Percentiles rank a stretch among this genome's conserved stretches.
Conservation (phyloP, 2,329 filamentous ascomycete species). For the Aspergillus ustus region DNA sequence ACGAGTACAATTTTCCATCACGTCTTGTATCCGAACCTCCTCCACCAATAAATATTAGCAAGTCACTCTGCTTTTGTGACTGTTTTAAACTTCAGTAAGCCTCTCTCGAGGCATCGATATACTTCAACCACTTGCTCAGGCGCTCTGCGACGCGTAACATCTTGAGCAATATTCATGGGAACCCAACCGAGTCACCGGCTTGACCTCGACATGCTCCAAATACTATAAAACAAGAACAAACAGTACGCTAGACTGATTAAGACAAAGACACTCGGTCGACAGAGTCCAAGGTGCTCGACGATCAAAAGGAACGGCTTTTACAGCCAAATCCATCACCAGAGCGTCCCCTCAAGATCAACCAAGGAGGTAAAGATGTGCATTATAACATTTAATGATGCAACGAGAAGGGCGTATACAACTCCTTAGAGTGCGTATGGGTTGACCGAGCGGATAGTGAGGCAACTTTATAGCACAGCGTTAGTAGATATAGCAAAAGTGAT, state of each 20-base stretch:
- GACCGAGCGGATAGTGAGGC: slow-evolving; percentile 56
- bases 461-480: slow-evolving; percentile 39
- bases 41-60: slow-evolving; percentile 20
- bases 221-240: slow-evolving; percentile 25
- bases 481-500: slow-evolving; percentile 17
- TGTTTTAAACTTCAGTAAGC: slow-evolving; percentile 1
- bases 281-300: slow-evolving; percentile 7
- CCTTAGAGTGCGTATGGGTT: slow-evolving; percentile 56
- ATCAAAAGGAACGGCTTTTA: slow-evolving; percentile 18
- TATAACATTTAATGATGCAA: slow-evolving; percentile 33
- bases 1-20: slow-evolving; percentile 27
- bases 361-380: slow-evolving; percentile 21
- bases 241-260: slow-evolving; percentile 32
- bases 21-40: slow-evolving; percentile 15
- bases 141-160: slow-evolving; percentile 9
- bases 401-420: slow-evolving; percentile 21
- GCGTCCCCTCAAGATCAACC: slow-evolving; percentile 15
- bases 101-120: slow-evolving; percentile 17
- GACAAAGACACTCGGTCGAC: slow-evolving; percentile 23
- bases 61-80: slow-evolving; percentile 10
- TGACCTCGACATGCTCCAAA: slow-evolving; percentile 17
- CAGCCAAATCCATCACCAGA: slow-evolving; percentile 21
- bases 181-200: slow-evolving; percentile 13
- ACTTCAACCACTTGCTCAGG: slow-evolving; percentile 14
- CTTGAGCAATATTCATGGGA: slow-evolving; percentile 8